Percentiles rank a stretch among this genome's conserved stretches.
These are phyloP conservation scores for Trifolium dubium DNA, from an alignment of 306 rosid species.

Conservation along the genomic window DNA sequence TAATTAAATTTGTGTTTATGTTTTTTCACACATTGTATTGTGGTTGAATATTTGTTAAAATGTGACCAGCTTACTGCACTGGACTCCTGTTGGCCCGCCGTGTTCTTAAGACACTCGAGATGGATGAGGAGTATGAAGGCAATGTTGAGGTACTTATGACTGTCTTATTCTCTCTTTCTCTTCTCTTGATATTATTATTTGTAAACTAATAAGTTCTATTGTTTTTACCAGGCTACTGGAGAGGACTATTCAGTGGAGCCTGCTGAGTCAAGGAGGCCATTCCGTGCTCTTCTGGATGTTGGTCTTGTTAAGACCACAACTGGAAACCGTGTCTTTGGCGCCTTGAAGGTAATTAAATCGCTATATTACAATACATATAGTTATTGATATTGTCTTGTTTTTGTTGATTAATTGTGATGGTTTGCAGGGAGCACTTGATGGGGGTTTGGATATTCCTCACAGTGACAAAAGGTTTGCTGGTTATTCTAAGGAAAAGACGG, in stretches of 20 bases:
- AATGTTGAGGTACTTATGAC: constrained; percentile 73
- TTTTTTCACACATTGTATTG: background rate
- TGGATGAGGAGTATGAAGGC: constrained; percentile 87
- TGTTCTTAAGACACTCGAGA: constrained; percentile 70
- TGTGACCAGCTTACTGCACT: constrained; percentile 79
- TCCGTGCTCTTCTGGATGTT: constrained; percentile 96
- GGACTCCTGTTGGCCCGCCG: constrained; percentile 91
- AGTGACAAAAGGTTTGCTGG: constrained; percentile 95
- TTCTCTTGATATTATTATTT: too few relatives aligned
- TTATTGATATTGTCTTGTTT: background rate
- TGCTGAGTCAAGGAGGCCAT: constrained; percentile 86
- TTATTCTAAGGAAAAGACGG: constrained; percentile 64
- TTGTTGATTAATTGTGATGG: background rate
- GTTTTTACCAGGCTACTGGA: constrained; percentile 63
- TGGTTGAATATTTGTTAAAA: background rate
- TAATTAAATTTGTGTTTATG: accelerated
- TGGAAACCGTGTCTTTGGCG: constrained; percentile 89
- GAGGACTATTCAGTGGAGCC: constrained; percentile 95
- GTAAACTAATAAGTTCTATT: background rate
- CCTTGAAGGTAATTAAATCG: constrained; percentile 60
- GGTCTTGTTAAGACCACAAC: constrained; percentile 87
- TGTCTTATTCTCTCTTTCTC: background rate
- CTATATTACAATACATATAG: too few relatives aligned
- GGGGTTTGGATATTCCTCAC: constrained; percentile 91
- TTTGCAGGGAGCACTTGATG: constrained; percentile 85